Conservation (phyloP, 768 basidiomycete species). For the Sarcodon aspratus region DNA sequence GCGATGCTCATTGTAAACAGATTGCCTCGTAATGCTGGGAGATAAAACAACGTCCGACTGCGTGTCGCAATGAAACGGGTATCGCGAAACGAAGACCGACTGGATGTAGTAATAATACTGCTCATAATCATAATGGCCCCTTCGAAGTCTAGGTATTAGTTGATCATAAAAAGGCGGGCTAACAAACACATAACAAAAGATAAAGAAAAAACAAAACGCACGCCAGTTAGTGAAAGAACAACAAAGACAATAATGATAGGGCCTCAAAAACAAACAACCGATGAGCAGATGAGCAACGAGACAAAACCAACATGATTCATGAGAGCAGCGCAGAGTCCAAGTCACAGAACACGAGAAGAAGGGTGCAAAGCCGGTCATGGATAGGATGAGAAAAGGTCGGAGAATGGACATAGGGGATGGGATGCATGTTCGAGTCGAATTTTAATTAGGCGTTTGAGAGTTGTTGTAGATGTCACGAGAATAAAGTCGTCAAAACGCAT, state of each 20-base stretch:
- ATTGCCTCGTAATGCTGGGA: conserved; percentile 50
- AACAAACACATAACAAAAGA: not conserved
- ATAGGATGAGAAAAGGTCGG: conserved; percentile 9
- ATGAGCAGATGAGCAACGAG: conserved; percentile 42
- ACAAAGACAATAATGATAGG: conserved; percentile 22
- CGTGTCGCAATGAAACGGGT: conserved; percentile 38
- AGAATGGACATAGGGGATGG: conserved; percentile 3
- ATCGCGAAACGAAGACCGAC: conserved; percentile 44
- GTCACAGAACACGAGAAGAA: conserved; percentile 10
- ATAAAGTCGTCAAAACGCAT: conserved; percentile 1
- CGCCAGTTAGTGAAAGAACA: conserved; percentile 14
- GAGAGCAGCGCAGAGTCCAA: conserved; percentile 54
- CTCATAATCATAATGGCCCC: conserved; percentile 31
- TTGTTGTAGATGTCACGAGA: conserved; percentile 2
- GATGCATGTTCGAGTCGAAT: not conserved
- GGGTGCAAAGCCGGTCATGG: conserved; percentile 13
- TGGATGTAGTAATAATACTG: conserved; percentile 27
- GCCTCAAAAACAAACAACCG: conserved; percentile 26
- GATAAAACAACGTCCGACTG: conserved; percentile 35
- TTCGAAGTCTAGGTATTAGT: conserved; percentile 30
- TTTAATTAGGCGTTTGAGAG: not conserved
- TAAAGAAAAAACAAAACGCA: conserved; percentile 1
- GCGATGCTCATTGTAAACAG: conserved; percentile 53
- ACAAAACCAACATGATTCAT: conserved; percentile 34
- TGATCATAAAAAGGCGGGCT: conserved; percentile 1